phyloP scores from a whole-genome alignment of 768 basidiomycete species.

The Lentinula sp. region DNA sequence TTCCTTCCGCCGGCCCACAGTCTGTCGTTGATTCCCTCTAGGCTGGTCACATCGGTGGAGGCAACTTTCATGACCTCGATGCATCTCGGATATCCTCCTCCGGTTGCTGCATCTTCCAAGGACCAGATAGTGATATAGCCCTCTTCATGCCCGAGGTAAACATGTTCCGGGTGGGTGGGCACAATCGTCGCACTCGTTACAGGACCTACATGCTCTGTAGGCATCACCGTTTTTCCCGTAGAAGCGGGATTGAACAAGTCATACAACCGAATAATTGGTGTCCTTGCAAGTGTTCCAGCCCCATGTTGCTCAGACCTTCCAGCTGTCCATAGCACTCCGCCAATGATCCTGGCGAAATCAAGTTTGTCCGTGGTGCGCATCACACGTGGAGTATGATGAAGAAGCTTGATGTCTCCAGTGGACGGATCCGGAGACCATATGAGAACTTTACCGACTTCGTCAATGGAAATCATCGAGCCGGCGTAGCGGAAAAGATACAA shows the following conservation, averaged over 20 bases:
- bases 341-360: slow-evolving; percentile 71
- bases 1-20: slow-evolving; percentile 87
- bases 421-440: slow-evolving; percentile 55
- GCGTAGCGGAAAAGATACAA: slow-evolving; percentile 71
- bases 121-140: slow-evolving; percentile 86
- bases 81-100: slow-evolving; percentile 36
- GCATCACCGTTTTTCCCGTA: slow-evolving; percentile 48
- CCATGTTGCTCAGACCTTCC: slow-evolving; percentile 45
- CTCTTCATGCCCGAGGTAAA: slow-evolving; percentile 90
- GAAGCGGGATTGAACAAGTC: slow-evolving; percentile 47
- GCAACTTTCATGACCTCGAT: slow-evolving; percentile 76
- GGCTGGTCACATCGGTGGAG: slow-evolving; percentile 70
- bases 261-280: slow-evolving; percentile 77
- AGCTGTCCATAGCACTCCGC: slow-evolving; percentile 81
- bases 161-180: slow-evolving; percentile 55
- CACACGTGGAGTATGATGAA: slow-evolving; percentile 45
- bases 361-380: slow-evolving; percentile 75
- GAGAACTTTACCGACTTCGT: slow-evolving; percentile 80
- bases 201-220: slow-evolving; percentile 70
- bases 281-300: slow-evolving; percentile 29
- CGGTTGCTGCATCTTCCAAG: slow-evolving; percentile 17
- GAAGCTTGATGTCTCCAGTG: slow-evolving; percentile 30
- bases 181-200: slow-evolving; percentile 79
- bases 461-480: slow-evolving; percentile 69
- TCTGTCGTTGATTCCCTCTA: slow-evolving; percentile 79